Conservation (phyloP, 768 basidiomycete species). For the Kwoniella mangroviensis region DNA sequence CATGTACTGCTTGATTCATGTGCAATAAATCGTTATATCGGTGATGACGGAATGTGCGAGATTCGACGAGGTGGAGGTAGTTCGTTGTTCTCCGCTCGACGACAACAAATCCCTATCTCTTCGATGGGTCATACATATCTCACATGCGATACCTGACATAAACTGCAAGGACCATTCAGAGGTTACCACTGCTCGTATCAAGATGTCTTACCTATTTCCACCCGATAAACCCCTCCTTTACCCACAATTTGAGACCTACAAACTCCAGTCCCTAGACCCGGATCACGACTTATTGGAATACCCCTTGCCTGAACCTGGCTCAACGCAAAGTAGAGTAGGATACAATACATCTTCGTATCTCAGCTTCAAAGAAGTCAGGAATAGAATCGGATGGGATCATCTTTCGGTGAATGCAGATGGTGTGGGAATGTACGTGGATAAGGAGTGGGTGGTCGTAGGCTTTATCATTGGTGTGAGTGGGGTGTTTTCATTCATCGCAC, state of each 20-base stretch:
- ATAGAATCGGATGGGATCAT: conserved; percentile 52
- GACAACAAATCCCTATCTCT: neutral
- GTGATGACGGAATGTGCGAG: conserved; percentile 9
- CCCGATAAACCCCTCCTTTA: conserved; percentile 37
- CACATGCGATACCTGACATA: neutral
- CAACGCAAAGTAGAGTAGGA: conserved; percentile 44
- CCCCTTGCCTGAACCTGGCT: conserved; percentile 39
- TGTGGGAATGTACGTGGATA: conserved; percentile 48
- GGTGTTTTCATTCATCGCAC: neutral
- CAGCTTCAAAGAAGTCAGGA: conserved; percentile 45
- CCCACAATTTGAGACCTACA: conserved; percentile 56
- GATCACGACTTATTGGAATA: conserved; percentile 30
- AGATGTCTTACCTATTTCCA: conserved; percentile 45
- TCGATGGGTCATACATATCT: neutral
- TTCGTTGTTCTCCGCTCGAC: neutral
- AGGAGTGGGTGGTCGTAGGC: conserved; percentile 45
- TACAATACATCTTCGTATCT: conserved; percentile 24
- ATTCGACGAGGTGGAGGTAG: conserved; percentile 13
- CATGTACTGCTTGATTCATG: too few relatives aligned
- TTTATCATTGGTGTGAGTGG: conserved; percentile 41
- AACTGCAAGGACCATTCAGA: too few relatives aligned
- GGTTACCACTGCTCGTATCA: neutral
- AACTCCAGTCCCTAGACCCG: conserved; percentile 44
- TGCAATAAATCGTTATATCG: too few relatives aligned
- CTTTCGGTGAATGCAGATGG: conserved; percentile 26